phyloP scores from a whole-genome alignment of 2,329 filamentous ascomycete genomes.

The Penicillium decumbens region DNA sequence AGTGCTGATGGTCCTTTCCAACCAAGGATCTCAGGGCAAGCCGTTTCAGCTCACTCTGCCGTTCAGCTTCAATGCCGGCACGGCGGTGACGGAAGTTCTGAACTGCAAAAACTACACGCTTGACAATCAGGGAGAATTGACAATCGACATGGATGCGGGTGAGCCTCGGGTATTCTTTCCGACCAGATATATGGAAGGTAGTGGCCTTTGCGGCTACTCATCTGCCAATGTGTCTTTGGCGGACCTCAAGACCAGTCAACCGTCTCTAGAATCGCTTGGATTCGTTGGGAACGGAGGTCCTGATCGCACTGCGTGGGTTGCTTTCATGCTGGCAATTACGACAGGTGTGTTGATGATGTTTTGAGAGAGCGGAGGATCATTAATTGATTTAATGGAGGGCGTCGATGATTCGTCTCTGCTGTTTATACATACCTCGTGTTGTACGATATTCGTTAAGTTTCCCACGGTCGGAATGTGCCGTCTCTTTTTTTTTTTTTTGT shows the following conservation, averaged over 20 bases:
- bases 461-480: slow-evolving; percentile 1
- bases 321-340: slow-evolving; percentile 1
- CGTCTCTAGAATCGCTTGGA: not conserved
- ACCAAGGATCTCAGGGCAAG: slow-evolving; percentile 34
- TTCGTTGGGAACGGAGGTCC: not conserved
- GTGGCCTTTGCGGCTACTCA: slow-evolving; percentile 29
- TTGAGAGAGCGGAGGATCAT: not conserved
- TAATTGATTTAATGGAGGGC: not conserved
- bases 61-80: slow-evolving; percentile 24
- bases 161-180: slow-evolving; percentile 32
- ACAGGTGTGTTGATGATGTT: slow-evolving; percentile 1
- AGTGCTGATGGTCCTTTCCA: slow-evolving; percentile 44
- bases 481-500: too few relatives aligned
- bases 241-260: slow-evolving; percentile 1
- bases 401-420: not conserved
- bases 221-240: slow-evolving; percentile 6
- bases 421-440: slow-evolving; percentile 8
- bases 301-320: not conserved
- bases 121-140: slow-evolving; percentile 22
- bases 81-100: slow-evolving; percentile 27
- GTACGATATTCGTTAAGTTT: not conserved
- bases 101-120: slow-evolving; percentile 27
- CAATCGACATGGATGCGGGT: slow-evolving; percentile 28
- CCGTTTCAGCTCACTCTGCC: slow-evolving; percentile 31
- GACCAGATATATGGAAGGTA: slow-evolving; percentile 25